Percentiles rank a stretch among this genome's conserved stretches.
phyloP scores from a whole-genome alignment of 192 early-diverging fungal species.

The Rhizophagus clarus region DNA sequence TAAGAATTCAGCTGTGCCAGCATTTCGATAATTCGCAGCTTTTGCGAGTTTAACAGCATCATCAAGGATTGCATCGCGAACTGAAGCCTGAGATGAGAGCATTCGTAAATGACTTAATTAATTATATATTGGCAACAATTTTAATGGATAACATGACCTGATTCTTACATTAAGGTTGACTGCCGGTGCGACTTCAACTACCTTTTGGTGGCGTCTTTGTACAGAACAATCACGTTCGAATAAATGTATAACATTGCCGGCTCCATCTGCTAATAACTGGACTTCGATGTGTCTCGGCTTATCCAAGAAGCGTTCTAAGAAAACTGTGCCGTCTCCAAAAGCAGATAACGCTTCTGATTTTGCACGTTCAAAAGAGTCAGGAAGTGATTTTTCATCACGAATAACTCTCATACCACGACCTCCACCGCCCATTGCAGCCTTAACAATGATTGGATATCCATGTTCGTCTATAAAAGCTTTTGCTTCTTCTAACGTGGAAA shows the following conservation, averaged over 20 bases:
- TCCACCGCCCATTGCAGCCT: slow-evolving; percentile 96
- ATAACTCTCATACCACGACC: slow-evolving; percentile 97
- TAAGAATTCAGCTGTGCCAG: slow-evolving; percentile 97
- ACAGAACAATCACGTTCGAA: slow-evolving; percentile 98
- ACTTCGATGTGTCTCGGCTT: slow-evolving; percentile 96
- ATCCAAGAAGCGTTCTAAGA: slow-evolving; percentile 93
- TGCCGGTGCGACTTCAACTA: slow-evolving; percentile 90
- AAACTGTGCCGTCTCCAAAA: slow-evolving; percentile 96
- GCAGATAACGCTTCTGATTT: slow-evolving; percentile 86
- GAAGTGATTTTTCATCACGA: slow-evolving; percentile 69
- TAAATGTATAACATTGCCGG: slow-evolving; percentile 87
- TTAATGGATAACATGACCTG: background rate
- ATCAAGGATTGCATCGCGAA: slow-evolving; percentile 77
- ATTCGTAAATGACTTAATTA: background rate
- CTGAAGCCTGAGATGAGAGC: slow-evolving; percentile 35
- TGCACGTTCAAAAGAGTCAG: slow-evolving; percentile 80
- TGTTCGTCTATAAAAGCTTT: slow-evolving; percentile 74
- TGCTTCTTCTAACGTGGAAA: slow-evolving; percentile 65
- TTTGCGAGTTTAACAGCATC: slow-evolving; percentile 94
- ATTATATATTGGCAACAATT: background rate
- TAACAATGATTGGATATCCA: slow-evolving; percentile 95
- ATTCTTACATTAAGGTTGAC: slow-evolving; percentile 59
- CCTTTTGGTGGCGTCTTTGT: slow-evolving; percentile 97
- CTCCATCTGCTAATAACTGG: slow-evolving; percentile 85
- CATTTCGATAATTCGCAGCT: slow-evolving; percentile 88